phyloP scores from a whole-genome alignment of 179 eudicot species.

The Spinacia oleracea region DNA sequence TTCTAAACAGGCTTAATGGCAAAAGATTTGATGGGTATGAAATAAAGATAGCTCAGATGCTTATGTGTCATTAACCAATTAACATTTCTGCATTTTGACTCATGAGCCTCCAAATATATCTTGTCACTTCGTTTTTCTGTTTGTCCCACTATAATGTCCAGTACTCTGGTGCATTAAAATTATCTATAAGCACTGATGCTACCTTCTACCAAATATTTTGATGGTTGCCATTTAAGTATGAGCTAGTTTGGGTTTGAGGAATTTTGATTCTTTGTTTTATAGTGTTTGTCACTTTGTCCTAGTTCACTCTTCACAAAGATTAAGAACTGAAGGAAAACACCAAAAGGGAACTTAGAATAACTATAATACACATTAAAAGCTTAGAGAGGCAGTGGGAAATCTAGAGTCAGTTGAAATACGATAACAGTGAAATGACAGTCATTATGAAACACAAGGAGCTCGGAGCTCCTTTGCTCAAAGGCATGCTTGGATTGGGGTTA shows the following conservation, averaged over 20 bases:
- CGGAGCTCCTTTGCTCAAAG: not conserved
- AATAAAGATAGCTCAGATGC: not conserved
- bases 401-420: not conserved
- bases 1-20: not conserved
- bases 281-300: not conserved
- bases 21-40: too few species aligned
- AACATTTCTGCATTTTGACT: too few species aligned
- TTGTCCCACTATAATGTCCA: not conserved
- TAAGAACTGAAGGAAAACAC: not conserved
- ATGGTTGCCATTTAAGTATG: not conserved
- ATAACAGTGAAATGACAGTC: not conserved
- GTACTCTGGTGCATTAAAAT: too few species aligned
- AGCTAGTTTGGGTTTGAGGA: not conserved
- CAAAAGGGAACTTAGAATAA: not conserved
- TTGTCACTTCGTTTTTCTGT: not conserved
- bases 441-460: not conserved
- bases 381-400: not conserved
- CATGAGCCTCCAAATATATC: not conserved
- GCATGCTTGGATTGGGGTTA: too few species aligned
- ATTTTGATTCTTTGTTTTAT: not conserved
- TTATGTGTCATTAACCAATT: too few species aligned
- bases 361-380: not conserved
- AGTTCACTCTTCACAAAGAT: not conserved
- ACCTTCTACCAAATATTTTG: not conserved
- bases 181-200: not conserved